A percentile compares a stretch with the other conserved stretches of the same genome.
Evolutionary conservation across 148 eudicot species (phyloP).

Genomic region (Fagopyrum esculentum): DNA sequence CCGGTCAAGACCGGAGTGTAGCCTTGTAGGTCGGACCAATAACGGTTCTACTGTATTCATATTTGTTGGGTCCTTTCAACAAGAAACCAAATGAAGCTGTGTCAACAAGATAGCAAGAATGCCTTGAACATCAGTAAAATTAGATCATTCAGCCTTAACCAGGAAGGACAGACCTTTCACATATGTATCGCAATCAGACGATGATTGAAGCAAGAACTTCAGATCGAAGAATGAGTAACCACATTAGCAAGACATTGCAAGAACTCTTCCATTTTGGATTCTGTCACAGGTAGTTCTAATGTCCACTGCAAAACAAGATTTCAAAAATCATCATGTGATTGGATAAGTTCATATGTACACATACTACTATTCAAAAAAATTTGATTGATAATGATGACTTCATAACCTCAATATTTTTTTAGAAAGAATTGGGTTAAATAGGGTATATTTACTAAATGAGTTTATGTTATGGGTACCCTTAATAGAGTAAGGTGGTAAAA

Average conservation of each 20-base stretch:
- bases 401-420: not conserved
- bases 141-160: not conserved
- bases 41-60: too few species aligned
- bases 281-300: conserved; percentile 56
- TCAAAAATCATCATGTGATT: not conserved
- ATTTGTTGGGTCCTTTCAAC: not conserved
- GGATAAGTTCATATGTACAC: not conserved
- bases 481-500: too few species aligned
- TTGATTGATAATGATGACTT: not conserved
- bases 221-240: conserved; percentile 38
- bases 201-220: not conserved
- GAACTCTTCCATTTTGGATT: conserved; percentile 48
- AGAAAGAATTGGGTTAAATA: too few species aligned
- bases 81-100: not conserved
- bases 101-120: not conserved
- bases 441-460: too few species aligned
- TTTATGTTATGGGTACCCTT: too few species aligned
- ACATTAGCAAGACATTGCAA: conserved; percentile 24
- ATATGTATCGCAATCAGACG: not conserved
- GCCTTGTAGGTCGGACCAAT: too few species aligned
- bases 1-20: too few species aligned
- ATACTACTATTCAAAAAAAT: not conserved
- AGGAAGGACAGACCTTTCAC: not conserved
- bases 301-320: conserved; percentile 48
- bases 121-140: not conserved